A percentile compares a stretch with the other conserved stretches of the same genome.
These are phyloP conservation scores for Solioccasus polychromus DNA, from an alignment of 768 basidiomycete genomes.

Conservation along the genomic window DNA sequence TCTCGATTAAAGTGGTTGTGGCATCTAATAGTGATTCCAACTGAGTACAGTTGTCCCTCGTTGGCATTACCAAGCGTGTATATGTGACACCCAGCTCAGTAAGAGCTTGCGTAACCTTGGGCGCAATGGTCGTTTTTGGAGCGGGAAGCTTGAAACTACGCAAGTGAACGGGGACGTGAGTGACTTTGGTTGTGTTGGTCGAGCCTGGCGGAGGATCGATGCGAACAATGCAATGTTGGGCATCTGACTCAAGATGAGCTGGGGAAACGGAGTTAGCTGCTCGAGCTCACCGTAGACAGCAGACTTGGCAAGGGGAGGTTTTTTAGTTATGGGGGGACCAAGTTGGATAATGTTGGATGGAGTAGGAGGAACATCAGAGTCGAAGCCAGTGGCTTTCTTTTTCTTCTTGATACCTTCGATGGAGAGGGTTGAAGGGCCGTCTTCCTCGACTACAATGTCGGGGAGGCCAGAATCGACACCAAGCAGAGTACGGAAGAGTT, in stretches of 20 bases:
- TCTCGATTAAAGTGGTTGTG: conserved; percentile 74
- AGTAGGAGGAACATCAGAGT: conserved; percentile 33
- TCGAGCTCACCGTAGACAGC: conserved; percentile 52
- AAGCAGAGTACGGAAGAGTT: conserved; percentile 76
- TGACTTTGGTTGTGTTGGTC: conserved; percentile 55
- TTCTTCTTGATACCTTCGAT: conserved; percentile 54
- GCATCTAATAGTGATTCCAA: conserved; percentile 75
- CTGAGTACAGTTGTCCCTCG: conserved; percentile 70
- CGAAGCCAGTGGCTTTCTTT: conserved; percentile 36
- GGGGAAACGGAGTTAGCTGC: neutral
- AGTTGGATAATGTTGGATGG: conserved; percentile 37
- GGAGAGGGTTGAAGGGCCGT: conserved; percentile 46
- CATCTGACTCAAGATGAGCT: conserved; percentile 45
- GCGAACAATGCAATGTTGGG: conserved; percentile 69
- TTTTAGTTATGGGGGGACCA: conserved; percentile 36
- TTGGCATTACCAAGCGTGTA: conserved; percentile 90
- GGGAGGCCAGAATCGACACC: conserved; percentile 87
- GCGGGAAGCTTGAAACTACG: conserved; percentile 84
- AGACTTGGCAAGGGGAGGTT: conserved; percentile 48
- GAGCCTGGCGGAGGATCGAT: conserved; percentile 50
- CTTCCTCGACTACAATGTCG: conserved; percentile 63
- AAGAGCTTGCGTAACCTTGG: conserved; percentile 75
- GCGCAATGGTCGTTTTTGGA: conserved; percentile 70
- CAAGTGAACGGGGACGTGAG: conserved; percentile 76
- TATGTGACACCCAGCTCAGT: conserved; percentile 72